Base-by-base conservation (phyloP, 75 land plant species). In the Pinus tabuliformis region DNA sequence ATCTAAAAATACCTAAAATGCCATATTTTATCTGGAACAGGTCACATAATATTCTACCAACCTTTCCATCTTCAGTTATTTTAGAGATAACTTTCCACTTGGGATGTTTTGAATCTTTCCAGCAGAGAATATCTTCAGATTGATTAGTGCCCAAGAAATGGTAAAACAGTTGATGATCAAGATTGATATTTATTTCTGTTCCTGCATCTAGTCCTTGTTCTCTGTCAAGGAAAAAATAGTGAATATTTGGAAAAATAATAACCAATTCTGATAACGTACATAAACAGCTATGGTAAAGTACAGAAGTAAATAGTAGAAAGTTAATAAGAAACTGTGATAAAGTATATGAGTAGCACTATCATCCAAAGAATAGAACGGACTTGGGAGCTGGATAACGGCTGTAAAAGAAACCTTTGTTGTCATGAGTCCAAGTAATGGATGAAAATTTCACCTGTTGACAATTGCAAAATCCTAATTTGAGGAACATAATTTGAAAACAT, bases 391-490 rank as follows among this genome's bases (percentile, higher is more conserved):
- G 99, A 81, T 85, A 97, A 11, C 98, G 94, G 70, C 94, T 82
- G 72, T 97, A 97, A 85, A 97, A 97, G 76, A 97, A 97, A 2
- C 99, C 99, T 86, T 89, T 97, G 85, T 87, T 80, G 77, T 97
- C 99, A 85, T 88, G 92, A 1, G 98, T 97, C 99, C 99, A 97
- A 66, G 83, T 75, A 70, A 95, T 86, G 45, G 83, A 72, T 15
- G 96, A 88, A 80, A 97, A 97, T 75, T 97, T 97, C 16, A 95
- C 98, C 99, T 97, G 92, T 45, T 49, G 54, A 49, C 11, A 49
- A 49, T 49, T 49, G 54, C 54, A 49, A 49, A 49, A 49, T 9
- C 54, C 54, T 49, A 49, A 49, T 11, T 1, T 49, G 52, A 42
- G 71, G 6, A 36, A 36, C 42, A 68, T 9, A 42, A 39, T 68